Evolutionary conservation across 768 basidiomycete genomes (phyloP), one percentile per base, ranked within the genome.

Genomic region (Cubamyces lactineus): DNA sequence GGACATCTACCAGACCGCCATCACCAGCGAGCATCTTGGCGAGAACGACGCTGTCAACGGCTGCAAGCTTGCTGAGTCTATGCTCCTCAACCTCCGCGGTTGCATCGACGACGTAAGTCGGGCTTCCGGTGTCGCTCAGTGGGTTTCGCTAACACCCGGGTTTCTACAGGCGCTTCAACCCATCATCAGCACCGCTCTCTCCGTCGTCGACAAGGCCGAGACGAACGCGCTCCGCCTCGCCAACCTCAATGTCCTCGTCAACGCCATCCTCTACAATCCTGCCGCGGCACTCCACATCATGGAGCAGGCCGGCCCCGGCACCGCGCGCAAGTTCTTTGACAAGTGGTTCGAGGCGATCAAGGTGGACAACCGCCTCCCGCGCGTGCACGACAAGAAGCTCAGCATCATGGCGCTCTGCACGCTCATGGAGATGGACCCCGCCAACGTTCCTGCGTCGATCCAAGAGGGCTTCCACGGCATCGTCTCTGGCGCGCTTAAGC

Each of bases 351-450:
- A 75, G 12, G 84, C 85, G 12, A 89, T 94, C 74, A 86, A 86
- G 59, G 70, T 65, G 40, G 77, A 81, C 34, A 78, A 73, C 24
- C 82, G 80, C 50, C 81, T 94, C 39, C 91, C 92, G 13, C 85
- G 93, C 19, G 92, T 96, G 46, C 93, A 96, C 71, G 93, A 96
- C 76, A 94, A 94, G 82, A 93, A 89, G 74, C 77, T 96, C 59
- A 85, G 84, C 66, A 84, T 95, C 58, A 72, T 91, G 59, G 86
- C 93, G 11, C 73, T 96, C 59, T 91, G 87, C 64, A 85, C 86
- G 47, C 75, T 95, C 61, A 77, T 96, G 70, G 91, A 94, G 74
- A 76, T 92, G 74, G 79, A 86, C 13, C 81, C 83, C 1, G 71
- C 73, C 9, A 71, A 70, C 50, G 80, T 92, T 39, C 91, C 89